Base-by-base conservation (phyloP, 1,284 basidiomycete genomes). In the Tylopilus orsonianus region DNA sequence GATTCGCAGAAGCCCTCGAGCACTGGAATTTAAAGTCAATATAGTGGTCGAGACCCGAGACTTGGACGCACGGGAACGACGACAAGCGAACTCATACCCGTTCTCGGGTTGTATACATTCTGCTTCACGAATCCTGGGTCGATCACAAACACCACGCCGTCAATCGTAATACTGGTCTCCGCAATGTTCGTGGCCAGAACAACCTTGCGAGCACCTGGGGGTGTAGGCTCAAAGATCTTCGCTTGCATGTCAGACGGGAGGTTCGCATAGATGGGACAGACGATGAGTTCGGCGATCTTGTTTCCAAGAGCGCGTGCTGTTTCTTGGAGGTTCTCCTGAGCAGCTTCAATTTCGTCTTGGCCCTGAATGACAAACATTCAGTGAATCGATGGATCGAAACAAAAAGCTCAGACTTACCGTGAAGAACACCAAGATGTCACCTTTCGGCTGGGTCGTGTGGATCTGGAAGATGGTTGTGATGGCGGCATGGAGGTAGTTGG, bases 391-490 rank as follows among this genome's bases (percentile, higher is more conserved):
- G 40, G 29, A n/a, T 8, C 5, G 10, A 33, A 24, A 18, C 40
- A 23, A 33, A 41, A 29, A 18, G 4, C 27, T 9, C 20, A n/a
- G 19, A 69, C 83, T 54, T 57, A 90, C 89, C 0, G 97, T 99
- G 40, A 99, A 78, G 73, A 99, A 99, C 1, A 99, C 93, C 24
- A 99, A 80, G 55, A 99, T 96, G 64, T 99, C 97, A n/a, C 97
- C 97, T 61, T 90, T 91, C 0, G 95, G 94, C 60, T 99, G 96
- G 0, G 96, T 97, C 1, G 95, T 98, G 67, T 99, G 97, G 38
- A 99, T 99, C 68, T 99, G 97, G 71, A 99, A 97, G 23, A 99
- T 85, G 7, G 97, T 99, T 5, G 96, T 99, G 64, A 99, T 96
- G 24, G 96, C 93, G 6, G 97, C 97, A 65, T 99, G 95, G 24